phyloP scores from a whole-genome alignment of 176 grass and related monocot species.

The Oryza officinalis region DNA sequence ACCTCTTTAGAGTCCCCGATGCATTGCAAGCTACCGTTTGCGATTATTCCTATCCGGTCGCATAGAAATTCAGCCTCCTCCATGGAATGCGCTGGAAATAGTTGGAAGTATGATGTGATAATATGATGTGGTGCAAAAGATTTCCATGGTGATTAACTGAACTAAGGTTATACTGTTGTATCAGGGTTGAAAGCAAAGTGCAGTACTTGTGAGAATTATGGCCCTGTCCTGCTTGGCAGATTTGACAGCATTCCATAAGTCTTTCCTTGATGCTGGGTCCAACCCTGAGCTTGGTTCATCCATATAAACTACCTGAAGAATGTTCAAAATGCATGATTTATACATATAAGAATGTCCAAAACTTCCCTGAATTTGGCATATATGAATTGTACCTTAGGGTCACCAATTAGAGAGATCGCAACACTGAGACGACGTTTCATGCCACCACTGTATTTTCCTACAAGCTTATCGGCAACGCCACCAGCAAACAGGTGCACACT shows the following conservation, averaged over 20 bases:
- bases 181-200: neutral
- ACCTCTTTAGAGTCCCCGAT: conserved; percentile 67
- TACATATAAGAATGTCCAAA: neutral
- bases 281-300: conserved; percentile 91
- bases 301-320: conserved; percentile 82
- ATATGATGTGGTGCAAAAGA: neutral
- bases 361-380: neutral
- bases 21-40: conserved; percentile 52
- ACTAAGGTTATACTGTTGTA: neutral
- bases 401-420: conserved; percentile 74
- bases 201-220: conserved; percentile 77
- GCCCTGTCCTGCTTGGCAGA: conserved; percentile 54
- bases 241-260: conserved; percentile 66
- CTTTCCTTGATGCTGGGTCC: conserved; percentile 82
- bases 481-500: conserved; percentile 57
- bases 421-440: conserved; percentile 91
- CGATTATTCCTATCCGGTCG: conserved; percentile 57
- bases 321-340: neutral
- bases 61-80: conserved; percentile 70
- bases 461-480: conserved; percentile 67
- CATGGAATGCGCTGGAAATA: conserved; percentile 70
- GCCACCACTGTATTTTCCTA: conserved; percentile 76
- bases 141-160: neutral
- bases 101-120: neutral
- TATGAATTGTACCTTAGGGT: conserved; percentile 53